These are phyloP conservation scores for Fusarium paranaense DNA, from an alignment of 2,329 filamentous ascomycete species.

Conservation along the genomic window DNA sequence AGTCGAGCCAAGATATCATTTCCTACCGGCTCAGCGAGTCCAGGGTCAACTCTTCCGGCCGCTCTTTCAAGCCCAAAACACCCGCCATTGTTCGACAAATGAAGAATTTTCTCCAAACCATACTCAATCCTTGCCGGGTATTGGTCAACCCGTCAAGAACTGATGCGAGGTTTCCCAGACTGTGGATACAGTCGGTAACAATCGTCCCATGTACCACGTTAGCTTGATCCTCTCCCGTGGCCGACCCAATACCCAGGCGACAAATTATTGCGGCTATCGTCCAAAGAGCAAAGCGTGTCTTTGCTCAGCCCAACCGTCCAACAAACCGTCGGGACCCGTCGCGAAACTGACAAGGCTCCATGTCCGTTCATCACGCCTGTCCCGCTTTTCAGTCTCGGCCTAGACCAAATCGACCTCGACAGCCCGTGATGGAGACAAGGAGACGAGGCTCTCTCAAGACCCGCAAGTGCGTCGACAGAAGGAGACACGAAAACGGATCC, in stretches of 20 bases:
- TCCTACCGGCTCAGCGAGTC: neutral
- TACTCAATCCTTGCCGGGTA: neutral
- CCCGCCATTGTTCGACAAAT: neutral
- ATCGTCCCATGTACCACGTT: conserved; percentile 20
- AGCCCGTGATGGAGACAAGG: conserved; percentile 22
- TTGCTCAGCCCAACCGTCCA: conserved; percentile 14
- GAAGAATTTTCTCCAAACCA: conserved; percentile 23
- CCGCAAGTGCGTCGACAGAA: neutral
- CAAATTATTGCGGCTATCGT: conserved; percentile 2
- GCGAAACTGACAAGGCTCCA: conserved; percentile 20
- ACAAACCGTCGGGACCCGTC: conserved; percentile 31
- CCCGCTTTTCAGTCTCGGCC: conserved; percentile 29
- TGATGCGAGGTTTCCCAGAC: conserved; percentile 16
- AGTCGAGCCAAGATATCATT: neutral
- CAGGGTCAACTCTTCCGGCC: neutral
- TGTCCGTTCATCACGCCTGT: conserved; percentile 21
- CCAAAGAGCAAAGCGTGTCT: conserved; percentile 28
- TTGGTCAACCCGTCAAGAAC: conserved; percentile 29
- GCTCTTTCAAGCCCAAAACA: neutral
- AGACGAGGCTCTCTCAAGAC: neutral
- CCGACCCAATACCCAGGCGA: conserved; percentile 2
- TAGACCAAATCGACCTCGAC: conserved; percentile 27
- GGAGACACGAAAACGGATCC: conserved; percentile 6
- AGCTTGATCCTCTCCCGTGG: conserved; percentile 6
- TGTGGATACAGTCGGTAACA: conserved; percentile 32